Conservation (phyloP, 805 yeast genomes). For the Saccharomycopsis fodiens region DNA sequence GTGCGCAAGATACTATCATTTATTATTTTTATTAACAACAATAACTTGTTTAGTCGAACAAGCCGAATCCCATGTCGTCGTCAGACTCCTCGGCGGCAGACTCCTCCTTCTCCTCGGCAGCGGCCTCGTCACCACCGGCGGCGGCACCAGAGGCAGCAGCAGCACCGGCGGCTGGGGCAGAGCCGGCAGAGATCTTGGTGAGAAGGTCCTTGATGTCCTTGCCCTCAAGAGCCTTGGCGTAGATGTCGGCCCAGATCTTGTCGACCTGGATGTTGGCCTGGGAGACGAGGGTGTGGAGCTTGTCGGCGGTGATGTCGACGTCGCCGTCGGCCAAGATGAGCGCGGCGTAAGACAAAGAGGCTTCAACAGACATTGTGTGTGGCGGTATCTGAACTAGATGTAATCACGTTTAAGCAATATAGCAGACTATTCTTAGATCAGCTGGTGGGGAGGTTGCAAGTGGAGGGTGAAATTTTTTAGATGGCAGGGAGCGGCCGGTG, state of each 20-base stretch:
- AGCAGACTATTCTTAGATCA: conserved; percentile 34
- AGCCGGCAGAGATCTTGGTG: conserved; percentile 61
- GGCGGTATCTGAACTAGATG: conserved; percentile 26
- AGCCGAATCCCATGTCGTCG: conserved; percentile 89
- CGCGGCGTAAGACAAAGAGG: conserved; percentile 88
- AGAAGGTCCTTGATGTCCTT: conserved; percentile 77
- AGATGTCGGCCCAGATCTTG: conserved; percentile 79
- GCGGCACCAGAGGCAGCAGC: conserved; percentile 56
- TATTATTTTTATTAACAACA: no score
- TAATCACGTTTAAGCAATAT: conserved; percentile 36
- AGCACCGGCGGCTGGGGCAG: conserved; percentile 68
- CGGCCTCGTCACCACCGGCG: conserved; percentile 58
- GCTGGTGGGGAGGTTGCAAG: no score
- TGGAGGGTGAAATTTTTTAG: no score
- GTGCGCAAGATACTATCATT: no score
- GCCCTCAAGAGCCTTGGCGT: conserved; percentile 81
- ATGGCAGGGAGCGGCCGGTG: no score
- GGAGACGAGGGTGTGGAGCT: conserved; percentile 65
- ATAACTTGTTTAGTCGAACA: conserved; percentile 70
- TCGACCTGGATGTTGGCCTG: conserved; percentile 84
- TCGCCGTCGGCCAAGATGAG: conserved; percentile 90
- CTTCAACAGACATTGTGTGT: conserved; percentile 34
- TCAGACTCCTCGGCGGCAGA: conserved; percentile 46
- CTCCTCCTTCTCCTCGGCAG: conserved; percentile 50
- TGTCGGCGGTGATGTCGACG: conserved; percentile 78